A percentile compares a stretch with the other conserved stretches of the same genome.
These are phyloP conservation scores for Buddleja alternifolia DNA, from an alignment of 257 asterid genomes.

Conservation along the genomic window DNA sequence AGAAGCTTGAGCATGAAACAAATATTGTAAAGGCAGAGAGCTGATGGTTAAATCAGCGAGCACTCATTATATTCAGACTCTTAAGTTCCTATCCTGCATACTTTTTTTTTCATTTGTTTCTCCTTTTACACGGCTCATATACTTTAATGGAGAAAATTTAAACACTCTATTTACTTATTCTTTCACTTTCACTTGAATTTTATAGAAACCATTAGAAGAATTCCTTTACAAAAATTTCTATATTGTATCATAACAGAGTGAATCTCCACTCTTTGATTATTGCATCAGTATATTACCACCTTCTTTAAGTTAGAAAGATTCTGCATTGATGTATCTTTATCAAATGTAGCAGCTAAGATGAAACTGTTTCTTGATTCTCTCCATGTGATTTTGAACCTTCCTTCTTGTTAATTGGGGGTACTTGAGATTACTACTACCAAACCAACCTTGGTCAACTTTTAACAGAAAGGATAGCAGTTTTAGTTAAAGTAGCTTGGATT, in stretches of 20 bases:
- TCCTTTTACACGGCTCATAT: neutral
- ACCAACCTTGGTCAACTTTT: neutral
- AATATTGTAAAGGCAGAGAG: conserved; percentile 6
- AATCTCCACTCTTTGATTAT: conserved; percentile 13
- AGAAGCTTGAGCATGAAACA: conserved; percentile 5
- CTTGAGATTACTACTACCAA: neutral
- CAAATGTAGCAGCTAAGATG: neutral
- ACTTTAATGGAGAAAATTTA: neutral
- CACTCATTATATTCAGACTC: neutral
- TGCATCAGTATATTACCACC: neutral
- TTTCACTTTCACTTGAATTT: neutral
- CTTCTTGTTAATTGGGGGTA: neutral
- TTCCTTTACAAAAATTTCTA: neutral
- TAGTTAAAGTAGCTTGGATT: neutral
- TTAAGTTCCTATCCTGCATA: neutral
- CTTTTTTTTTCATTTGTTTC: neutral
- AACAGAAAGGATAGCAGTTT: neutral
- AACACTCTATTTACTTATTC: neutral
- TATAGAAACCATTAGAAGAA: neutral
- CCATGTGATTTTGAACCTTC: neutral
- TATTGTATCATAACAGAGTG: neutral
- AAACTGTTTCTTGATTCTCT: neutral
- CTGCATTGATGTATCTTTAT: neutral
- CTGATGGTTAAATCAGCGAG: neutral
- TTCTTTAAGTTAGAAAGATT: neutral